phyloP scores from a whole-genome alignment of 805 yeast species.

The Candida gorgasii region DNA sequence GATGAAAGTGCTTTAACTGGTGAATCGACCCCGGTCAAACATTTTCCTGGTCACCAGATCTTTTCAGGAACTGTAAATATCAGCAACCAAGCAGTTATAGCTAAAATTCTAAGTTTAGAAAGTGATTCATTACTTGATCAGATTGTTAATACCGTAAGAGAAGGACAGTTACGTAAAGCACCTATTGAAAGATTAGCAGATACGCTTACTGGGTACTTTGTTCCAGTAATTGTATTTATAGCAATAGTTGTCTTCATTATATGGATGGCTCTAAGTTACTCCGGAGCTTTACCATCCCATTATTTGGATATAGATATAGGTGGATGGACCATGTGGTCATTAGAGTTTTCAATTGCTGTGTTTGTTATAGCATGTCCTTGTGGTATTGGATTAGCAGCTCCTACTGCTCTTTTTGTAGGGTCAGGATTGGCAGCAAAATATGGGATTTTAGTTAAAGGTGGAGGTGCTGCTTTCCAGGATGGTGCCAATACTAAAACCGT shows the following conservation, averaged over 20 bases:
- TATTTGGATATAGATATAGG: conserved; percentile 68
- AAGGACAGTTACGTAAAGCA: conserved; percentile 71
- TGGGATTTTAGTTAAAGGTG: conserved; percentile 77
- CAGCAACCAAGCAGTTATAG: conserved; percentile 56
- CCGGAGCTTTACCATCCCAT: conserved; percentile 51
- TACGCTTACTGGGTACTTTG: conserved; percentile 66
- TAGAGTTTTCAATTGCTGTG: conserved; percentile 75
- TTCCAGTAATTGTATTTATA: conserved; percentile 61
- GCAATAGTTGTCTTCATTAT: conserved; percentile 68
- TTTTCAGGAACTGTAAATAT: conserved; percentile 72
- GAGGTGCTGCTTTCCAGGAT: conserved; percentile 81
- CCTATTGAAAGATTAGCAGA: conserved; percentile 76
- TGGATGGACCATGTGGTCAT: conserved; percentile 77
- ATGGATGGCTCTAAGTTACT: conserved; percentile 61
- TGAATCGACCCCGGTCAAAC: conserved; percentile 60
- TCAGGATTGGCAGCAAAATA: conserved; percentile 75
- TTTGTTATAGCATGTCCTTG: conserved; percentile 87
- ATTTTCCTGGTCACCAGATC: conserved; percentile 60
- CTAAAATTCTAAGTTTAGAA: conserved; percentile 56
- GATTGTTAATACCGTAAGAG: conserved; percentile 67
- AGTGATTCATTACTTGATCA: conserved; percentile 70
- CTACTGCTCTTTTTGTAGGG: conserved; percentile 80
- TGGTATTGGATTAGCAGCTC: conserved; percentile 83
- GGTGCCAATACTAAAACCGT: conserved; percentile 63
- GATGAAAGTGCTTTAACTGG: conserved; percentile 67